Base-by-base conservation (phyloP, 441 rosid species). In the Adansonia gregorii region DNA sequence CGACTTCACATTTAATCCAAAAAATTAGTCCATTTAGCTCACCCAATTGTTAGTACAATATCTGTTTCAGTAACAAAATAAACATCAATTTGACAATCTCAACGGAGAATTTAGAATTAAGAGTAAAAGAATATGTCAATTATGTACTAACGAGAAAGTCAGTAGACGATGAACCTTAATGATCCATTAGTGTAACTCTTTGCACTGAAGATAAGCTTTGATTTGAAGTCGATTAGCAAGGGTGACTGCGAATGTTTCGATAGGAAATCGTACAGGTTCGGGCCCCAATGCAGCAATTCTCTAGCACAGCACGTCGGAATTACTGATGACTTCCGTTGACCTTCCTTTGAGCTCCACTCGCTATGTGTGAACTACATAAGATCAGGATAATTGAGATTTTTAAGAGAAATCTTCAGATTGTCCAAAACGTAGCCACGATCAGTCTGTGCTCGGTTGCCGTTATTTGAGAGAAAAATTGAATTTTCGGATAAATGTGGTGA, bases 261-360 rank as follows among this genome's bases (percentile, higher is more conserved):
- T 72, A 0, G 86, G 86, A 46, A 88, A 79, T 64, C 75, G 79
- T 8, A 96, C 89, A 76, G 94, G 88, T 76, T 93, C 94, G 0
- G 97, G 98, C 9, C 94, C 95, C 76, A 93, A 97, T 2, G 4
- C 31, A 2, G 71, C 31, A 17, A 66, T 43, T 43, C 70, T 66
- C 71, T 66, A 17, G 24, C 52, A 66, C 22, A 66, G 49, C 43
- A 51, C 7, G 3, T 66, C 97, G 20, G 93, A 92, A 74, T 94
- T 91, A 81, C 88, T 93, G 3, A 93, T 85, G 54, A 95, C 97
- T 87, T 94, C 97, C 0, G 92, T 95, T 79, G 94, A 83, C 79
- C 94, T 86, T 71, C 98, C 98, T 85, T 94, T 91, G 8, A 91
- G 92, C 85, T 94, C 97, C 73, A 95, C 97, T 88, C 92, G 90